Conservation (phyloP, 768 basidiomycete genomes). For the Amanita fuliginea region DNA sequence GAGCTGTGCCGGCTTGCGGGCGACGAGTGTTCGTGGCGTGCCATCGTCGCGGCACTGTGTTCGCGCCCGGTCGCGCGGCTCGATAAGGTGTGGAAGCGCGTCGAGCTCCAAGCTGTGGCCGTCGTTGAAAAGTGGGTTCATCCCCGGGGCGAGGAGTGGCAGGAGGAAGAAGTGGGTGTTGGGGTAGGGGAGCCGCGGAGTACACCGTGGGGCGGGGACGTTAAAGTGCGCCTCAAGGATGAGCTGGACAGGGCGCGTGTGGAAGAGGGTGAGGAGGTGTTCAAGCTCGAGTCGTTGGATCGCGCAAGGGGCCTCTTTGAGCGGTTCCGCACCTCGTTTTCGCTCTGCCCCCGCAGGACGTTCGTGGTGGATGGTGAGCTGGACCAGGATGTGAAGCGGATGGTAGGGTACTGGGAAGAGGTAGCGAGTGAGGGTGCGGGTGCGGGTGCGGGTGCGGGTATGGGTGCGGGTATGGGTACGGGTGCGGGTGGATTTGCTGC, state of each 20-base stretch:
- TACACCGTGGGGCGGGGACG: slow-evolving; percentile 64
- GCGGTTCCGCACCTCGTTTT: slow-evolving; percentile 35
- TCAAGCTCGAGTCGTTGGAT: slow-evolving; percentile 29
- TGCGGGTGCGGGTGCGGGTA: slow-evolving; percentile 23
- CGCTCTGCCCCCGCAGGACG: slow-evolving; percentile 35
- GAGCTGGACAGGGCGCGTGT: slow-evolving; percentile 35
- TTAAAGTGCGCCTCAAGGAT: slow-evolving; percentile 32
- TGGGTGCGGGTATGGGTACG: slow-evolving; percentile 27
- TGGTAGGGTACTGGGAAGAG: slow-evolving; percentile 50
- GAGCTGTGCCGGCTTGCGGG: slow-evolving; percentile 64
- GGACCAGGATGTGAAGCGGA: slow-evolving; percentile 32
- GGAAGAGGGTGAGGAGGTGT: slow-evolving; percentile 26
- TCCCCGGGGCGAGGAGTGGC: slow-evolving; percentile 9
- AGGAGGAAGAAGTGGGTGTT: slow-evolving; percentile 16
- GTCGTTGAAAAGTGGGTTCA: slow-evolving; percentile 63
- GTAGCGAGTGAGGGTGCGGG: slow-evolving; percentile 29
- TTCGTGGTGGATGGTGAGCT: slow-evolving; percentile 26
- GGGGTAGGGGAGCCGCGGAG: slow-evolving; percentile 30
- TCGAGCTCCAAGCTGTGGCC: slow-evolving; percentile 44
- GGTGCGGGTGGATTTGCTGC: slow-evolving; percentile 29
- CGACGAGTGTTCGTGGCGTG: slow-evolving; percentile 73
- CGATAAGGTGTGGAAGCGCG: slow-evolving; percentile 73
- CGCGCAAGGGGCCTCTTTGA: slow-evolving; percentile 40
- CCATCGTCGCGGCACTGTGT: slow-evolving; percentile 60
- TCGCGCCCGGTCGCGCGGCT: slow-evolving; percentile 65